Conservation (phyloP, 257 asterid species). For the Anisodus tanguticus region DNA sequence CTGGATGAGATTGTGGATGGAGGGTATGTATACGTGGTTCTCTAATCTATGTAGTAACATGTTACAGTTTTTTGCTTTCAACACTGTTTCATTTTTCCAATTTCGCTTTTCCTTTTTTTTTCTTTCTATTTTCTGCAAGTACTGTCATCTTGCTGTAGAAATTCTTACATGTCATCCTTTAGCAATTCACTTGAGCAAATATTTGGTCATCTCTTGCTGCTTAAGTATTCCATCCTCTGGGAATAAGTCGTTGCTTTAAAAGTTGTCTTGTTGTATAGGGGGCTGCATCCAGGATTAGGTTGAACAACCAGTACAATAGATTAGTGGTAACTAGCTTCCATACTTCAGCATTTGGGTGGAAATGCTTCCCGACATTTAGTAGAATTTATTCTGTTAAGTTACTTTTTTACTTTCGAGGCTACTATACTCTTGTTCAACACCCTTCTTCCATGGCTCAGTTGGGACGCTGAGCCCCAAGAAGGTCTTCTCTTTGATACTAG, state of each 20-base stretch:
- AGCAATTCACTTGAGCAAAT: neutral
- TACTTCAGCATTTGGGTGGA: neutral
- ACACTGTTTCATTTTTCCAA: neutral
- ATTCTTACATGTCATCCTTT: neutral
- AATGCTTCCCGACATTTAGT: neutral
- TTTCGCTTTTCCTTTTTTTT: neutral
- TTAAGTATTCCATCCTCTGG: neutral
- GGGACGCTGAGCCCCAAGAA: neutral
- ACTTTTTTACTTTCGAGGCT: neutral
- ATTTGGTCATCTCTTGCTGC: neutral
- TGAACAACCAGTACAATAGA: neutral
- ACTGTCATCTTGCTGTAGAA: neutral
- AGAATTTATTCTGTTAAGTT: neutral
- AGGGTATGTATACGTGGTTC: slow-evolving; percentile 11
- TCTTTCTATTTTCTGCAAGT: neutral
- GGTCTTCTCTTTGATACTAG: neutral
- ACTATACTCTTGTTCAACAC: neutral
- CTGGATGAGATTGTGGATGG: slow-evolving; percentile 41
- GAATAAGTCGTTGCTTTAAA: neutral
- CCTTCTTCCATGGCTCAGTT: neutral
- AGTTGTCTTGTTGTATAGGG: neutral
- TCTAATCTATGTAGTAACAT: neutral
- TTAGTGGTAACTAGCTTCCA: neutral
- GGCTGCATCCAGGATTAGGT: neutral
- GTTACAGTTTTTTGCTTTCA: too few relatives aligned